Evolutionary conservation across 2,329 filamentous ascomycete species (phyloP), one percentile per base, ranked within the genome.

Genomic region (Zasmidium angulare): DNA sequence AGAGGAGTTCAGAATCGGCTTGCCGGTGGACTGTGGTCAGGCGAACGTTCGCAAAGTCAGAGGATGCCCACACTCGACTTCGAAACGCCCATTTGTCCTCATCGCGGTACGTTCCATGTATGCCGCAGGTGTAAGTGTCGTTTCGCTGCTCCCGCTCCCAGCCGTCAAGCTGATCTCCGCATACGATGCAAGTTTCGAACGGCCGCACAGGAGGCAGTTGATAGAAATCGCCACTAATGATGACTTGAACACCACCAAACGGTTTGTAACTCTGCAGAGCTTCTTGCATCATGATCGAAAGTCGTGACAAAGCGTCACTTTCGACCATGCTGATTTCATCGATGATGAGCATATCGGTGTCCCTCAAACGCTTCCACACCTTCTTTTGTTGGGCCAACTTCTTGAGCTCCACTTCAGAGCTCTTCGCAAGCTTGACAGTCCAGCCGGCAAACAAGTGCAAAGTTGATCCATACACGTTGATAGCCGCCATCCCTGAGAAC

Each of bases 311-410:
- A 50, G 81, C 75, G 6, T 78, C 68, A 55, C 81, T 84, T 52
- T 86, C 83, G 0, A 88, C 77, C 86, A 89, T 89, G 62, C 82
- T 85, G 59, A 89, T 84, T 70, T 89, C 86, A 64, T 89, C 86
- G n/a, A 89, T 84, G 26, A 89, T 78, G 1, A 89, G 75, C 0
- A 86, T 81, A 53, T 87, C 76, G 0, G 81, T 84, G 0, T 70
- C 31, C 0, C 20, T 66, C 1, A 85, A 70, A 0, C 80, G 75
- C 1, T 74, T 68, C 23, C 63, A 70, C 0, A 76, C 67, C 1
- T 71, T 68, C 10, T 73, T 74, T 11, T 71, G 74, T 21, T 72
- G 69, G 0, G 76, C 76, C 1, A 53, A 56, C 21, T 55, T 58
- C 14, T 51, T 24, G 2, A 69, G 51, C n/a, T 66, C 62, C 0